Evolutionary conservation across 2,329 filamentous ascomycete genomes (phyloP), one percentile per base, ranked within the genome.

Genomic region (Fusarium decemcellulare): DNA sequence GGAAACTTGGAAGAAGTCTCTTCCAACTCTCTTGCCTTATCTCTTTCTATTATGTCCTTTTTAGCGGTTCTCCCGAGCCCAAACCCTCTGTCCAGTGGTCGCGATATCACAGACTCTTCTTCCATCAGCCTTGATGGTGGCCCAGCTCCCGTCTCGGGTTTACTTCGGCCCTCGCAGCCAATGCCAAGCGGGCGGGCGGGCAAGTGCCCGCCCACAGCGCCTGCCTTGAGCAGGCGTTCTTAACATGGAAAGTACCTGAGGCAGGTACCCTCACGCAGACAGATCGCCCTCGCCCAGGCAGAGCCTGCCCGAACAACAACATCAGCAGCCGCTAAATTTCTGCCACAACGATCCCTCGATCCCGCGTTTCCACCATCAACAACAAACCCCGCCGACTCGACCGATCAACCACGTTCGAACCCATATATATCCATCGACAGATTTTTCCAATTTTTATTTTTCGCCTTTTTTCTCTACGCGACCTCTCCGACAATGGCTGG

Each of bases 401-500:
- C 60, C 47, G 52, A 60, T 61, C 58, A 16, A 52, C 51, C 61
- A 67, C 72, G 73, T 73, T 75, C 70, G 68, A 73, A 59, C 43
- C 69, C 59, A 29, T 55, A 48, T 61, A 61, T 29, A 48, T 61
- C 43, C 68, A 69, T 76, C 67, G 15, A 51, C 51, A 40, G 43
- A 51, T 57, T 59, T 53, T 64, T 55, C 52, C 54, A 61, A 63
- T 54, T 42, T 57, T 71, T 68, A 62, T 68, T 67, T 60, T 57
- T 42, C 47, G 50, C 63, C 51, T 68, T 71, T 72, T 70, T 68
- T 62, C 30, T 34, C 30, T 34, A 61, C 73, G 68, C 70, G 62
- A 75, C 54, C 50, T 51, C 30, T 42, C 61, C 52, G 73, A 84
- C 80, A 84, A 90, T 90, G 88, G 82, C 94, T 79, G 95, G 95